A percentile compares a stretch with the other conserved stretches of the same genome.
phyloP scores from a whole-genome alignment of 2,329 filamentous ascomycete genomes.

The Cordyceps javanica region DNA sequence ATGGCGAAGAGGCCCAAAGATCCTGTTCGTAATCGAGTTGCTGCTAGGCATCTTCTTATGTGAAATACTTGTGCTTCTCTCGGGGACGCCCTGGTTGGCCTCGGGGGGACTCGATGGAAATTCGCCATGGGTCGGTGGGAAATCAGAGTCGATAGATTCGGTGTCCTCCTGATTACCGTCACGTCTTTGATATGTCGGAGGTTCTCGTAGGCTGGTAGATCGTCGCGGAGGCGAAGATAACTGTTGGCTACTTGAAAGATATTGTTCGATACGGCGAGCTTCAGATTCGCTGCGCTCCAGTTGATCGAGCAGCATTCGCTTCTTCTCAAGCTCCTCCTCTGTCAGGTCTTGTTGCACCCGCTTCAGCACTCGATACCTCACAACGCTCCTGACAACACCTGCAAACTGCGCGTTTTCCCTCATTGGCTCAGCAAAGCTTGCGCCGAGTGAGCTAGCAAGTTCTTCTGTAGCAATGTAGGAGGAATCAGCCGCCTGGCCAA shows the following conservation, averaged over 20 bases:
- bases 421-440: slow-evolving; percentile 96
- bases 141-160: slow-evolving; percentile 91
- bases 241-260: slow-evolving; percentile 69
- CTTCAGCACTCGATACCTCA: slow-evolving; percentile 87
- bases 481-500: slow-evolving; percentile 90
- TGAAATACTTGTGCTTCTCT: slow-evolving; percentile 38
- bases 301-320: slow-evolving; percentile 72
- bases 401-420: slow-evolving; percentile 96
- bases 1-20: slow-evolving; percentile 92
- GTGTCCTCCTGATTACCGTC: slow-evolving; percentile 67
- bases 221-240: slow-evolving; percentile 56
- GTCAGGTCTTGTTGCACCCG: slow-evolving; percentile 97
- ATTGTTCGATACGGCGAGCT: slow-evolving; percentile 88
- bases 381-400: slow-evolving; percentile 80
- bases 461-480: slow-evolving; percentile 96
- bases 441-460: slow-evolving; percentile 77
- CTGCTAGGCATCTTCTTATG: slow-evolving; percentile 80
- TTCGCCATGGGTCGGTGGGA: slow-evolving; percentile 82
- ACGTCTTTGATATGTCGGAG: slow-evolving; percentile 41
- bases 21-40: slow-evolving; percentile 87
- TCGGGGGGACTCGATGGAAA: slow-evolving; percentile 57
- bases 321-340: slow-evolving; percentile 84
- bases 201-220: slow-evolving; percentile 54
- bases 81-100: slow-evolving; percentile 64
- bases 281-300: slow-evolving; percentile 92